Evolutionary conservation across 2,329 filamentous ascomycete species (phyloP), one percentile per base, ranked within the genome.

Genomic region (Ceratocystis alfenasii): DNA sequence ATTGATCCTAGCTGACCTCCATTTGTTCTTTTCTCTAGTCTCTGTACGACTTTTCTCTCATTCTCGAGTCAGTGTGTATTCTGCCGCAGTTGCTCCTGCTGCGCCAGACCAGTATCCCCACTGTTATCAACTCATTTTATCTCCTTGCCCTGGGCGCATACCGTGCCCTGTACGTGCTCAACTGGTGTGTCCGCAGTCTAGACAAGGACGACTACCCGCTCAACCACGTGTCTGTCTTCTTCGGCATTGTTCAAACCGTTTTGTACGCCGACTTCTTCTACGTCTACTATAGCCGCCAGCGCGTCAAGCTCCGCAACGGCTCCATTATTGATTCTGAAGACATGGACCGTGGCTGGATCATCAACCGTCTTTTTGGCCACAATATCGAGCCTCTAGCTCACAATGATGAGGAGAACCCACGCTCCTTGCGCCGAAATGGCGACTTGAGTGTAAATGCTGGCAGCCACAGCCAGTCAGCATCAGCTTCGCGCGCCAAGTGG

Each of bases 121-220:
- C 93, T 62, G 93, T 96, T 60, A 92, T 97, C 76, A 90, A 96
- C 74, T 95, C 90, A n/a, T 96, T 89, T 77, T 97, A 97, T 76
- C 88, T 97, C 65, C 79, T 94, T 62, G 86, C 90, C 0, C 83
- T 96, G 1, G 93, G 92, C 45, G 87, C 87, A 12, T 97, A 96
- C 77, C 89, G 93, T 66, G 89, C 81, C 62, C 83, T 96, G 68
- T 96, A 97, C 76, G 87, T 95, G 68, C 75, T 96, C 61, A 96
- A 96, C 75, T 97, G 93, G 93, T 87, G 96, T 70, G 78, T 83
- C 68, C 85, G 89, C 41, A 81, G 80, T 67, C 76, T 84, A 25
- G 85, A 88, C 71, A 78, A 80, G 8, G 78, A 79, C 36, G 82
- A 84, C 70, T 74, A 77, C 53, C 78, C 80, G 69, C 85, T 86